Evolutionary conservation across 148 eudicot species (phyloP), one percentile per base, ranked within the genome.

Genomic region (Selenicereus undatus): DNA sequence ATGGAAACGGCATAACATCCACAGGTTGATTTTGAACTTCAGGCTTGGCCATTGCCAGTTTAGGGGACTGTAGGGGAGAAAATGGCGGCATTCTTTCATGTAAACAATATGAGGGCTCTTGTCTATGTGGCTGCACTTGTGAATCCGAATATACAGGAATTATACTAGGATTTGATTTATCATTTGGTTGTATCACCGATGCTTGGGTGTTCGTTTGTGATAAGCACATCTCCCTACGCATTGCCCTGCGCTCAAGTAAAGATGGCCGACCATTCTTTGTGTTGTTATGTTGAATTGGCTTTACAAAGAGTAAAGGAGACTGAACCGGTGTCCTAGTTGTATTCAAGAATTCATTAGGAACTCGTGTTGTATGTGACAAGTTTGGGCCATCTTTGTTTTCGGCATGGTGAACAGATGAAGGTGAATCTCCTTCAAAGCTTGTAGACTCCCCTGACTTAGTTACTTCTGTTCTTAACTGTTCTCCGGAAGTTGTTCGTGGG

Each of bases 101-200:
- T 13, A 89, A 87, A 74, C 90, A 87, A 81, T 83, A 83, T 48
- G 84, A 65, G 69, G 91, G 87, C 76, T 70, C 84, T 56, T 84
- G 91, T 76, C 87, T 88, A 35, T 87, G 86, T 75, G 88, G 94
- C 48, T 88, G 93, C 73, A 91, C 81, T 77, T 88, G 89, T 65
- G 95, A 89, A 83, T 91, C 97, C 18, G 95, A 93, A 81, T 85
- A 89, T 29, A 95, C 92, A 83, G 90, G 95, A 78, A 84, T 82
- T 78, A 94, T 88, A 51, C 90, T 91, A 71, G 82, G 87, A 75
- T 86, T 76, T 85, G 80, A 56, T 77, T 35, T 89, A 71, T 85
- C 90, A 76, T 66, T 71, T 35, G 89, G 87, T 79, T 80, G 87
- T 76, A 84, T 58, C 84, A 88, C 80, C 43, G 80, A 76, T 48